Conservation (phyloP, 805 yeast genomes). For the Yamadazyma akitaensis region DNA sequence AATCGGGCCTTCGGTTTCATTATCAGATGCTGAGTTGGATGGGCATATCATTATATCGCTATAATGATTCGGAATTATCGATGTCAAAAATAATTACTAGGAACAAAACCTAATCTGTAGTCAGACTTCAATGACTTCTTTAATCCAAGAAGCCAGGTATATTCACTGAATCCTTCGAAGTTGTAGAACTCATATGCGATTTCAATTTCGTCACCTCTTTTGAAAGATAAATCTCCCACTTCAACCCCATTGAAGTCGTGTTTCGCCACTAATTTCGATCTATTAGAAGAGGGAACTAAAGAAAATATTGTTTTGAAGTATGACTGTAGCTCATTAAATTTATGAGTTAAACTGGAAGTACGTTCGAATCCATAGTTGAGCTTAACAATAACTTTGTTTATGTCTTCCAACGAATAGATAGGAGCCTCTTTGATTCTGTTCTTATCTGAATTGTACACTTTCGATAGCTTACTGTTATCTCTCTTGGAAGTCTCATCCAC, state of each 20-base stretch:
- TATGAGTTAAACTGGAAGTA: conserved; percentile 22
- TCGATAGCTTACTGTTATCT: conserved; percentile 18
- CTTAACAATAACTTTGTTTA: background rate
- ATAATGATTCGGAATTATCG: background rate
- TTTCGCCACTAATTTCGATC: conserved; percentile 12
- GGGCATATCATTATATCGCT: background rate
- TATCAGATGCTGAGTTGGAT: too few species aligned
- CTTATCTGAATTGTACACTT: conserved; percentile 31
- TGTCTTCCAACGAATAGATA: conserved; percentile 11
- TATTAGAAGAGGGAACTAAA: conserved; percentile 5
- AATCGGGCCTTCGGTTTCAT: too few species aligned
- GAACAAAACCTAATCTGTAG: conserved; percentile 36
- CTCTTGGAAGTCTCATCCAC: conserved; percentile 11
- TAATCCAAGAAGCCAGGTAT: conserved; percentile 35
- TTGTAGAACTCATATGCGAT: conserved; percentile 31
- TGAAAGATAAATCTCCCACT: conserved; percentile 38
- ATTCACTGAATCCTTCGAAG: conserved; percentile 17
- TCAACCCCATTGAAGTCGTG: conserved; percentile 28
- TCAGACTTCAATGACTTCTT: conserved; percentile 8
- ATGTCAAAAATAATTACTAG: conserved; percentile 23
- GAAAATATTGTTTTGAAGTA: conserved; percentile 21
- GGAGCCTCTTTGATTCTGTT: conserved; percentile 34
- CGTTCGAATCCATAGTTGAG: conserved; percentile 5
- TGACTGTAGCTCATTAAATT: conserved; percentile 21
- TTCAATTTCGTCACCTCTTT: conserved; percentile 31